Conservation (phyloP, 495 filamentous ascomycete genomes). For the Hypoxylon lenormandii region DNA sequence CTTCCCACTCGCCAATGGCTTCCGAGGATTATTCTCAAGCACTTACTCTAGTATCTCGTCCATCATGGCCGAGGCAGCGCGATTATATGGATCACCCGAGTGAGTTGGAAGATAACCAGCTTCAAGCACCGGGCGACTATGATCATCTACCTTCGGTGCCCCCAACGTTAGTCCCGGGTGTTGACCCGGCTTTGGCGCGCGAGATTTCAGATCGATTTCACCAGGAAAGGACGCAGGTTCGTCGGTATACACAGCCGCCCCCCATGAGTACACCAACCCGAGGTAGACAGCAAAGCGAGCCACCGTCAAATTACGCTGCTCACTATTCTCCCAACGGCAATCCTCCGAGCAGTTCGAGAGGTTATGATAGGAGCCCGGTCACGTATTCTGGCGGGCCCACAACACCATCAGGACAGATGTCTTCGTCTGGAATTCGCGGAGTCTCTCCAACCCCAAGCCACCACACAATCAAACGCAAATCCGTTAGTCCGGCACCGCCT, state of each 20-base stretch:
- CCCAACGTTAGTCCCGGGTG: conserved; percentile 75
- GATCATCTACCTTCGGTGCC: conserved; percentile 67
- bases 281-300: conserved; percentile 57
- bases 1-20: conserved; percentile 39
- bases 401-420: conserved; percentile 49
- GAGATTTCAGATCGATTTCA: conserved; percentile 67
- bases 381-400: conserved; percentile 57
- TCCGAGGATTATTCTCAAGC: conserved; percentile 49
- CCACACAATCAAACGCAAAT: conserved; percentile 75
- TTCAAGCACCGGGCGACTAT: conserved; percentile 50
- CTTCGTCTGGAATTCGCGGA: conserved; percentile 58
- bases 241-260: conserved; percentile 57
- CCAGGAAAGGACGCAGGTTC: conserved; percentile 59
- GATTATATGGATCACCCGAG: conserved; percentile 45
- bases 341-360: conserved; percentile 51
- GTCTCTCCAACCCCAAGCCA: conserved; percentile 70
- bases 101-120: conserved; percentile 53
- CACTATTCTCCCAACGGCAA: conserved; percentile 56
- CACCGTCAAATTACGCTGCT: conserved; percentile 50
- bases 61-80: conserved; percentile 37
- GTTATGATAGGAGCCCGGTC: conserved; percentile 51
- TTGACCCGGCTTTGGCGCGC: conserved; percentile 69
- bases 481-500: conserved; percentile 77
- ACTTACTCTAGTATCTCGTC: conserved; percentile 44
- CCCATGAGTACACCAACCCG: conserved; percentile 53